Conservation (phyloP, 331 rosid genomes). For the Quercus phellos region DNA sequence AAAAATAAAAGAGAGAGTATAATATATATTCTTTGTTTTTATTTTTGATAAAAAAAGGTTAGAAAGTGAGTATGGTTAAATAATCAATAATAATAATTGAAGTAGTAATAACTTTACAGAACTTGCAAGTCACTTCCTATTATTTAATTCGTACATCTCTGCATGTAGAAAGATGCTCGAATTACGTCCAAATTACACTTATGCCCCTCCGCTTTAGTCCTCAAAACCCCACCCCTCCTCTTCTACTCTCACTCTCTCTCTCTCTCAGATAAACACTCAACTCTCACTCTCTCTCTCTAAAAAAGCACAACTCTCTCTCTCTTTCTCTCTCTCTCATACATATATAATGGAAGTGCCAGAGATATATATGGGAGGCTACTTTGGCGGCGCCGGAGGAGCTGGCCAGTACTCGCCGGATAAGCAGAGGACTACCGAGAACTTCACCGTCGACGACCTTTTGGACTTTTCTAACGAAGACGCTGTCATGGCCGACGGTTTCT, state of each 20-base stretch:
- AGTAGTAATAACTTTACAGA: constrained; percentile 60
- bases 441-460: constrained; percentile 79
- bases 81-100: background rate
- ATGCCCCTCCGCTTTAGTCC: constrained; percentile 51
- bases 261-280: constrained; percentile 12
- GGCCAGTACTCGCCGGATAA: constrained; percentile 46
- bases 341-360: constrained; percentile 58
- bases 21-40: too few species aligned
- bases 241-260: constrained; percentile 22
- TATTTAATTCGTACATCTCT: constrained; percentile 41
- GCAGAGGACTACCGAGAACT: constrained; percentile 55
- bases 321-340: background rate
- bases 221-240: constrained; percentile 71
- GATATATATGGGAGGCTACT: constrained; percentile 60
- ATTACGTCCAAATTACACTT: constrained; percentile 23
- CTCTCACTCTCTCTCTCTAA: background rate
- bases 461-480: constrained; percentile 83
- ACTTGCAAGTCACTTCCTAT: constrained; percentile 74
- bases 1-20: background rate
- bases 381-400: constrained; percentile 47
- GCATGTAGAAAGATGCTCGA: constrained; percentile 58
- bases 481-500: constrained; percentile 53
- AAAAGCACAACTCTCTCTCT: constrained; percentile 3
- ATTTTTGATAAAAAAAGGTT: background rate
- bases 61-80: background rate